phyloP scores from a whole-genome alignment of 1,284 basidiomycete species.

The Phellinidium pouzarii region DNA sequence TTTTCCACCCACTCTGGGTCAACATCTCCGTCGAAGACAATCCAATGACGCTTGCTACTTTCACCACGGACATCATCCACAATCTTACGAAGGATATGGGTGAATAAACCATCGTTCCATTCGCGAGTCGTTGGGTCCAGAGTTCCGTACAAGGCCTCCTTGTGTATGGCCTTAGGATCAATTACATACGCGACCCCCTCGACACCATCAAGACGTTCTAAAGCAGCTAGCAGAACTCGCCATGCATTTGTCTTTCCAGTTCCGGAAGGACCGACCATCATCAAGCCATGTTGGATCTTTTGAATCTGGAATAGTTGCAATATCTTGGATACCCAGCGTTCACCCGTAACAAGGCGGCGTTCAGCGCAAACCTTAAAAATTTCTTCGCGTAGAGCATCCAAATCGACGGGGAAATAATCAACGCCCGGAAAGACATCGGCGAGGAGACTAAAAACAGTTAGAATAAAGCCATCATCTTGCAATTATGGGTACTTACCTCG shows the following conservation, averaged over 20 bases:
- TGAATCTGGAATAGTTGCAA: conserved; percentile 98
- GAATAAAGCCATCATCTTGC: not conserved
- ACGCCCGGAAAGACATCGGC: conserved; percentile 98
- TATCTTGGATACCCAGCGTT: conserved; percentile 93
- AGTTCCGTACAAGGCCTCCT: conserved; percentile 96
- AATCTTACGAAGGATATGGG: conserved; percentile 95
- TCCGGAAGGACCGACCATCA: conserved; percentile 99
- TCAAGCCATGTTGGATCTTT: conserved; percentile 98
- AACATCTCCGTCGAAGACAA: conserved; percentile 98
- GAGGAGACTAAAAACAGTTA: conserved; percentile 55
- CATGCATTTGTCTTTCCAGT: conserved; percentile 97
- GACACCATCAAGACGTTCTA: conserved; percentile 86
- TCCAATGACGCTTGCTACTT: conserved; percentile 96
- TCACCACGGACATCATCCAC: conserved; percentile 98
- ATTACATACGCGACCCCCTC: conserved; percentile 96
- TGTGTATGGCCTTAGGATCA: conserved; percentile 98
- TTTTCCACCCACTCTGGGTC: conserved; percentile 99
- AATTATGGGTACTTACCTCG: conserved; percentile 49
- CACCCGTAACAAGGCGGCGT: conserved; percentile 77
- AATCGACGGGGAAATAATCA: conserved; percentile 83
- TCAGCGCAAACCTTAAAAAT: conserved; percentile 87
- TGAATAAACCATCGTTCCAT: conserved; percentile 99
- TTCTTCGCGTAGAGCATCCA: conserved; percentile 78
- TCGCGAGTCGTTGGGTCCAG: conserved; percentile 96
- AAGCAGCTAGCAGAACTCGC: conserved; percentile 87